These are phyloP conservation scores for Melaleuca quinquenervia DNA, from an alignment of 345 rosid genomes.

Conservation along the genomic window DNA sequence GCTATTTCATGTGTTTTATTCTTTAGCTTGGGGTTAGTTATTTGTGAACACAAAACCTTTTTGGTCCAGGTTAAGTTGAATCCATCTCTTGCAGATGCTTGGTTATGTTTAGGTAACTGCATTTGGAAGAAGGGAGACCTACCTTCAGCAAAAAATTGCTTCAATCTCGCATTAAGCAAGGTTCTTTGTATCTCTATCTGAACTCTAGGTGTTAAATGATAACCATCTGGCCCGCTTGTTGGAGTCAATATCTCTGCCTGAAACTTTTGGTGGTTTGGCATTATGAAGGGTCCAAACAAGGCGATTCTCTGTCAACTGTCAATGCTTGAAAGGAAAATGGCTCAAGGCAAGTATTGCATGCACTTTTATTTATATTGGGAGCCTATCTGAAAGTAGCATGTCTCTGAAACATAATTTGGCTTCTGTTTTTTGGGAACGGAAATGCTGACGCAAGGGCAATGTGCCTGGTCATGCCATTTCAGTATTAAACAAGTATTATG, in stretches of 20 bases:
- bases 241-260: not conserved
- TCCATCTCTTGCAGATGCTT: slow-evolving; percentile 73
- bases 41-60: slow-evolving; percentile 3
- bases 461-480: not conserved
- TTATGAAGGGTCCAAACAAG: slow-evolving; percentile 51
- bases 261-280: not conserved
- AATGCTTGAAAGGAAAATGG: slow-evolving; percentile 69
- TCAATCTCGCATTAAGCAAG: slow-evolving; percentile 63
- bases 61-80: slow-evolving; percentile 57
- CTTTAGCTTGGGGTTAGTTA: not conserved
- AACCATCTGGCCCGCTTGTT: not conserved
- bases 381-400: not conserved
- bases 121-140: slow-evolving; percentile 83
- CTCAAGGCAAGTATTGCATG: slow-evolving; percentile 42
- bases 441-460: not conserved
- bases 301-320: slow-evolving; percentile 57
- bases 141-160: slow-evolving; percentile 52
- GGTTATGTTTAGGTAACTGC: slow-evolving; percentile 61
- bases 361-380: not conserved
- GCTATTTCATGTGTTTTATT: not conserved
- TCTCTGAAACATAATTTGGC: not conserved
- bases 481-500: not conserved
- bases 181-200: slow-evolving; percentile 8
- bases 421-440: not conserved
- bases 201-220: not conserved